phyloP scores from a whole-genome alignment of 495 filamentous ascomycete species.

The Penicillium egyptiacum region DNA sequence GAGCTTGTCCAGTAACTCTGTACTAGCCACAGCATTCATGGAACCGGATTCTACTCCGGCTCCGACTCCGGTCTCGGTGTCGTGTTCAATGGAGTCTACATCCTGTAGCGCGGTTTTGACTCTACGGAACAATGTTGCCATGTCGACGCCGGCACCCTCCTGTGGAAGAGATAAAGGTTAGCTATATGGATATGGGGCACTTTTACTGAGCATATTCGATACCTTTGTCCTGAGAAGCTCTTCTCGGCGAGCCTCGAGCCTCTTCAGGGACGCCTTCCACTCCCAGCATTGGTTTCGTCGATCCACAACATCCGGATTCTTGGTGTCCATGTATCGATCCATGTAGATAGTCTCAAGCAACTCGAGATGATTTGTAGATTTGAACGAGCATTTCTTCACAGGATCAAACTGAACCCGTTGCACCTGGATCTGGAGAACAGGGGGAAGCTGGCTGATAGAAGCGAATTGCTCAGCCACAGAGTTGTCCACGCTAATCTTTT shows the following conservation, averaged over 20 bases:
- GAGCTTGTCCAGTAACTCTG: constrained; percentile 32
- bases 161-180: constrained; percentile 11
- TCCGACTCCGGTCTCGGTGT: constrained; percentile 22
- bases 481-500: constrained; percentile 66
- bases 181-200: background rate
- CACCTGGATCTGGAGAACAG: constrained; percentile 84
- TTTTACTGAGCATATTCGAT: constrained; percentile 11
- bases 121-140: constrained; percentile 31
- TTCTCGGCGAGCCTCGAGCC: constrained; percentile 49
- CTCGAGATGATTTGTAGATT: constrained; percentile 74
- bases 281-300: constrained; percentile 71
- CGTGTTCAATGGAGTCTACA: constrained; percentile 21
- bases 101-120: constrained; percentile 36
- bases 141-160: constrained; percentile 39
- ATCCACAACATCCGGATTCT: constrained; percentile 55
- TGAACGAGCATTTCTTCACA: constrained; percentile 59
- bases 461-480: constrained; percentile 65
- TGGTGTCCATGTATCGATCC: constrained; percentile 82
- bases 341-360: constrained; percentile 79
- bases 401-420: constrained; percentile 73
- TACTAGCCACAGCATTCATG: constrained; percentile 25
- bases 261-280: constrained; percentile 63
- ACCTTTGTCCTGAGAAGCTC: constrained; percentile 51
- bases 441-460: constrained; percentile 74
- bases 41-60: constrained; percentile 19